phyloP scores from a whole-genome alignment of 1,284 basidiomycete species.

The Chondrostereum purpureum region DNA sequence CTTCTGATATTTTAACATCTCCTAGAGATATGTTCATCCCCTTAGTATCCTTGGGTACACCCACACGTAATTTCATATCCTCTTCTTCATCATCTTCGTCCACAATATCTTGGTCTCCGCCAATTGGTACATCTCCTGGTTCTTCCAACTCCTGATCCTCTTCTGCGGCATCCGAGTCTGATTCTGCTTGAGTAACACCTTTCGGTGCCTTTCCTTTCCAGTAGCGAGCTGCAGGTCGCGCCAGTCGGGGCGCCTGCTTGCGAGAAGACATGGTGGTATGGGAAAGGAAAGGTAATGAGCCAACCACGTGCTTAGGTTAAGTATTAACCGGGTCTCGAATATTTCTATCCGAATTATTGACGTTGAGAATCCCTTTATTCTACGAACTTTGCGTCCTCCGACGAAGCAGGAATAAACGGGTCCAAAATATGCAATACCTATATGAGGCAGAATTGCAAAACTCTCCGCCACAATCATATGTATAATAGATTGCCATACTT shows the following conservation, averaged over 20 bases:
- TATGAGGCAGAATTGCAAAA: too few relatives aligned
- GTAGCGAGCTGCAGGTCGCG: constrained; percentile 70
- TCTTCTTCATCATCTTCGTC: constrained; percentile 41
- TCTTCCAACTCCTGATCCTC: constrained; percentile 34
- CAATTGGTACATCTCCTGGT: constrained; percentile 52
- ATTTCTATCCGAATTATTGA: too few relatives aligned
- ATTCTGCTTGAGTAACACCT: constrained; percentile 49
- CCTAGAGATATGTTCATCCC: constrained; percentile 66
- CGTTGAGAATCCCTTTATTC: too few relatives aligned
- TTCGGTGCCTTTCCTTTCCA: constrained; percentile 83
- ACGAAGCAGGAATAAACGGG: too few relatives aligned
- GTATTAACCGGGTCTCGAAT: too few relatives aligned
- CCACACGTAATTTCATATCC: constrained; percentile 28
- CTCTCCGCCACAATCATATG: too few relatives aligned
- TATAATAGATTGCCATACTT: too few relatives aligned
- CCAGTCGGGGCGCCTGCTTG: constrained; percentile 65
- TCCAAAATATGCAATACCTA: too few relatives aligned
- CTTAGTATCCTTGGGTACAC: constrained; percentile 30
- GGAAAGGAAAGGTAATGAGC: too few relatives aligned
- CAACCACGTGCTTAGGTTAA: too few relatives aligned
- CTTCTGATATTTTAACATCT: constrained; percentile 71
- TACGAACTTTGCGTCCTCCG: too few relatives aligned
- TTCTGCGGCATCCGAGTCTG: constrained; percentile 58
- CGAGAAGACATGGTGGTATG: constrained; percentile 24
- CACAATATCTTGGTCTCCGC: constrained; percentile 43